A percentile compares a stretch with the other conserved stretches of the same genome.
Evolutionary conservation across 140 eudicot species (phyloP).

Genomic region (Senecio squalidus): DNA sequence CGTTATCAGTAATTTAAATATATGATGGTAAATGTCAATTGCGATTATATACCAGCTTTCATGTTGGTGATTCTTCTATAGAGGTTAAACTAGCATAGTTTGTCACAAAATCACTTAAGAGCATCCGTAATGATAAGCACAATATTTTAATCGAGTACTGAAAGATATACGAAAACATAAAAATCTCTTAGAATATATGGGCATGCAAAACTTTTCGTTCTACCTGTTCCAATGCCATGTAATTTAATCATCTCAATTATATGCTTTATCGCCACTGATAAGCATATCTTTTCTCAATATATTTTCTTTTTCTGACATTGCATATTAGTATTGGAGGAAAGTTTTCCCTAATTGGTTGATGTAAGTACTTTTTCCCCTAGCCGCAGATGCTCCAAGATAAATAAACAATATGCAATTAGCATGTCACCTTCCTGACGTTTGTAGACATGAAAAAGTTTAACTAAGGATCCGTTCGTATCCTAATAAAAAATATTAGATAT

Average conservation of each 20-base stretch:
- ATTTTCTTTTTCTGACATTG: constrained; percentile 8
- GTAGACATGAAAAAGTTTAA: not conserved
- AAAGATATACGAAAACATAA: not conserved
- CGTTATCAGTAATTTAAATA: not conserved
- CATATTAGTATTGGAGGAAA: not conserved
- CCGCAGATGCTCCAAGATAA: constrained; percentile 13
- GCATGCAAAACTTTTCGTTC: constrained; percentile 10
- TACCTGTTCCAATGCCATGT: constrained; percentile 18
- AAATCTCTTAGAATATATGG: constrained; percentile 1
- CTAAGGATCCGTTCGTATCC: constrained; percentile 14
- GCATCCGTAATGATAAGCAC: constrained; percentile 2
- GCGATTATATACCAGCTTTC: not conserved
- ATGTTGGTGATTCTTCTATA: constrained; percentile 11
- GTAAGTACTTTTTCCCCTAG: constrained; percentile 4
- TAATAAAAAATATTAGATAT: not conserved
- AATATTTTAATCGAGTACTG: not conserved
- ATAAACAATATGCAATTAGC: too few species aligned
- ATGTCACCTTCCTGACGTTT: too few species aligned
- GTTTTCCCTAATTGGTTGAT: constrained; percentile 10
- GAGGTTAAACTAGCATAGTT: not conserved
- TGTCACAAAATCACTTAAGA: not conserved
- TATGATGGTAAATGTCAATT: not conserved
- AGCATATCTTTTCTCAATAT: constrained; percentile 11
- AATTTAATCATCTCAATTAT: constrained; percentile 12
- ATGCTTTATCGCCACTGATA: constrained; percentile 15